Base-by-base conservation (phyloP, 768 basidiomycete species). In the Artomyces pyxidatus region DNA sequence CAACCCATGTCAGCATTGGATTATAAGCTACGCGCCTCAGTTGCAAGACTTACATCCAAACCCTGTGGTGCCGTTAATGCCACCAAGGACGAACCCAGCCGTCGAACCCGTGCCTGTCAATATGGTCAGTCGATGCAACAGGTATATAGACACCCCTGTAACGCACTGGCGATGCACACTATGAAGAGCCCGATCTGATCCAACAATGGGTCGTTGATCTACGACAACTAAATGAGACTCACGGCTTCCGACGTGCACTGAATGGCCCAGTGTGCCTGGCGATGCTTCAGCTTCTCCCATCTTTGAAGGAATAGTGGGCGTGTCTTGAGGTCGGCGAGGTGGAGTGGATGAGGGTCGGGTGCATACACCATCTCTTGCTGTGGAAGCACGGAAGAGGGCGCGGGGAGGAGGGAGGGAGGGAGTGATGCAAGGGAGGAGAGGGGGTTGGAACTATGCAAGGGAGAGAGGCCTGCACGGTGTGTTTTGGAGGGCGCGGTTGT, bases 241-340 rank as follows among this genome's bases (percentile, higher is more conserved):
- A 83, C 81, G 56, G 69, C 64, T 63, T 87, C 85, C 8, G 81
- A 82, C 35, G 83, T 65, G 54, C 76, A 70, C 60, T 87, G 79
- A 11, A 75, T 65, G 1, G 76, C 46, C 72, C 77, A 73, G 51
- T 82, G 83, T 5, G 71, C 63, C 27, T 69, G 63, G 38, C 48
- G 52, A 58, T 64, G 63, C 27, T 61, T 49, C 17, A 66, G 55
- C 52, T 59, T 72, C 55, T 82, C 81, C 80, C 79, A 82, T 27
- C 61, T 54, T 8, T 59, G 57, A 58, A 80, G 68, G 46, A 72
- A 57, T 25, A 60, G 56, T 26, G 68, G 62, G 23, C 68, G 73
- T 39, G 62, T 58, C 30, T 59, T 56, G 32, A 80, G 44, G 48
- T 81, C 76, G 27, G 71, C 61, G 37, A 73, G 65, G 52, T 71